Evolutionary conservation across 495 filamentous ascomycete species (phyloP).

Genomic region (Aspergillus ellipticus): DNA sequence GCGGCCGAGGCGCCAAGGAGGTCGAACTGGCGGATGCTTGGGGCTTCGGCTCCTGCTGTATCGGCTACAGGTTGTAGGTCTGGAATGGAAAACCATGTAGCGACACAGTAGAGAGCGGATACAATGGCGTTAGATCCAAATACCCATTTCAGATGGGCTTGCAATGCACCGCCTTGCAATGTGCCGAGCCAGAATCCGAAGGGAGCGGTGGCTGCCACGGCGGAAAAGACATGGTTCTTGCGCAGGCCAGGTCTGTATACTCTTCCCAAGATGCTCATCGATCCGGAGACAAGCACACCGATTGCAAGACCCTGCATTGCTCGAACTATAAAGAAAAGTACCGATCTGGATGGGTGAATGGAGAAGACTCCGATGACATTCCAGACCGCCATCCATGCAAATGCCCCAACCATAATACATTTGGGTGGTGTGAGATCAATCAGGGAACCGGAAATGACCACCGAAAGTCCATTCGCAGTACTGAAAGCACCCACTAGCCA

Average conservation of each 20-base stretch:
- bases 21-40: conserved; percentile 29
- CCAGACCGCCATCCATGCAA: conserved; percentile 42
- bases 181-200: conserved; percentile 32
- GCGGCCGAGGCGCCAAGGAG: conserved; percentile 24
- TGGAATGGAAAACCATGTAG: conserved; percentile 26
- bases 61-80: conserved; percentile 27
- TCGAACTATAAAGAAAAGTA: conserved; percentile 31
- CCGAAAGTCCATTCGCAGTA: conserved; percentile 40
- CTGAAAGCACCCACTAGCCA: conserved; percentile 43
- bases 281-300: conserved; percentile 29
- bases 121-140: conserved; percentile 30
- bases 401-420: conserved; percentile 40
- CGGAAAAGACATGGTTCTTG: conserved; percentile 34
- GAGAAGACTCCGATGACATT: conserved; percentile 39
- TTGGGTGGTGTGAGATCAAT: conserved; percentile 41
- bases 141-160: conserved; percentile 27
- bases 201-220: conserved; percentile 30
- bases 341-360: conserved; percentile 20
- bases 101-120: conserved; percentile 21
- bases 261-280: conserved; percentile 31
- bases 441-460: conserved; percentile 42
- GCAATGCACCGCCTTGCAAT: conserved; percentile 27
- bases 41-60: conserved; percentile 21
- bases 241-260: conserved; percentile 30
- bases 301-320: conserved; percentile 33